Base-by-base conservation (phyloP, 2,329 filamentous ascomycete genomes). In the Monilinia vaccinii-corymbosi region DNA sequence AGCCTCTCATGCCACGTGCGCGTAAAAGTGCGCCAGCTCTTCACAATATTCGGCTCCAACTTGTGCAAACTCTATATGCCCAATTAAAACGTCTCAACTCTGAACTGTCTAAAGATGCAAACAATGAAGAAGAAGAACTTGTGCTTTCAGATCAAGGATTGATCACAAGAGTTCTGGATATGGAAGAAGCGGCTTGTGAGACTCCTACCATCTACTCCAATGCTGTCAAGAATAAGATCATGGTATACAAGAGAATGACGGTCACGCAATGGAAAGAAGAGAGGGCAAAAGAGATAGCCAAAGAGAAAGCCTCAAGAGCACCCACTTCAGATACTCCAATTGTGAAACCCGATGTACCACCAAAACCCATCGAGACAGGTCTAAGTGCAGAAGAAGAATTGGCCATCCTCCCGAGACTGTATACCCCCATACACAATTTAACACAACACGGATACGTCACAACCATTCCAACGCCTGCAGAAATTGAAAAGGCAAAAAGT, bases 211-310 rank as follows among this genome's bases (percentile, higher is more conserved):
- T 97, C 32, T 99, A 99, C 69, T 78, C 81, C 9, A 96, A 96
- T 67, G 78, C 91, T 31, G 84, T 97, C 72, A 95, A 92, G 70
- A 88, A 91, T 65, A 85, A 85, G 38, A 87, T 97, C 61, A 80
- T 88, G 67, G 79, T 79, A 47, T 85, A 91, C 70, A 90, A 87
- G 69, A 87, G 87, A 63, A 92, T 96, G 88, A 78, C 77, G 0
- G 70, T 83, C 3, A 78, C 80, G 4, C 81, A 89, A 50, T 97
- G 92, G 90, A 81, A 82, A 62, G 79, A 83, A 34, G 84, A 87
- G 64, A 77, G 82, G 58, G 73, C 74, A 55, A 72, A 69, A 56
- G 76, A 79, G 36, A 66, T 87, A 48, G 71, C 66, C 1, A 66
- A 66, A 18, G 60, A 63, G 8, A 68, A 75, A 66, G 65, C 66